Evolutionary conservation across 768 basidiomycete genomes (phyloP).

Genomic region (Auriscalpium vulgare): DNA sequence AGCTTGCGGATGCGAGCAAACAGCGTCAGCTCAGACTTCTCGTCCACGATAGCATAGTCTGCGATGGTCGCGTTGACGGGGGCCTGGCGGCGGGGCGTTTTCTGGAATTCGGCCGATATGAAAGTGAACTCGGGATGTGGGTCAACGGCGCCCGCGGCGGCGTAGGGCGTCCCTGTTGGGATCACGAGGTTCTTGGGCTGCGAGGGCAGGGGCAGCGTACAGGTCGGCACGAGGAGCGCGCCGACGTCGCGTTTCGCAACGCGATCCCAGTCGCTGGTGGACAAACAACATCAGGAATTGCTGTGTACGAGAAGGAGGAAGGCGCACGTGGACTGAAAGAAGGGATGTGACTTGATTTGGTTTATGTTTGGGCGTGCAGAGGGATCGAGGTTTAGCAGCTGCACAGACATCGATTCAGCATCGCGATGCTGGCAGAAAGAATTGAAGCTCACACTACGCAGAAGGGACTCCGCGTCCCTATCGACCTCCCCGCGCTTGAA

Average conservation of each 20-base stretch:
- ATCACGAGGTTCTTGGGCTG: conserved; percentile 9
- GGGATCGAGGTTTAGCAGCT: conserved; percentile 9
- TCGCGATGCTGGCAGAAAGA: too few species aligned
- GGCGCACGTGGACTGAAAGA: conserved; percentile 7
- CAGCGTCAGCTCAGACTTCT: too few species aligned
- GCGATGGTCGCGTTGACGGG: too few species aligned
- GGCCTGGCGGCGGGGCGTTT: too few species aligned
- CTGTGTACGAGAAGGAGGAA: background rate
- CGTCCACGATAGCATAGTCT: too few species aligned
- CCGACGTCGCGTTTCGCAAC: conserved; percentile 1
- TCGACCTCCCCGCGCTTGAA: conserved; percentile 12
- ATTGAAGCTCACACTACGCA: conserved; percentile 1
- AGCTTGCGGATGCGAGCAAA: too few species aligned
- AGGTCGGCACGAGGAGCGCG: conserved; percentile 6
- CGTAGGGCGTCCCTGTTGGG: conserved; percentile 8
- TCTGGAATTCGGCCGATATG: too few species aligned
- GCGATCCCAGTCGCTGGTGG: conserved; percentile 6
- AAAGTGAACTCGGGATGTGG: too few species aligned
- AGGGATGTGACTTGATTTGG: conserved; percentile 10
- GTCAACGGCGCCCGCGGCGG: background rate
- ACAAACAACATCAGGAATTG: background rate
- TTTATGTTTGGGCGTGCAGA: conserved; percentile 6
- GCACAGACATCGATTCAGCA: background rate
- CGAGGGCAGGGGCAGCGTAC: background rate
- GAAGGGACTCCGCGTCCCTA: conserved; percentile 7